Evolutionary conservation across 345 rosid species (phyloP).

Genomic region (Salix dunnii): DNA sequence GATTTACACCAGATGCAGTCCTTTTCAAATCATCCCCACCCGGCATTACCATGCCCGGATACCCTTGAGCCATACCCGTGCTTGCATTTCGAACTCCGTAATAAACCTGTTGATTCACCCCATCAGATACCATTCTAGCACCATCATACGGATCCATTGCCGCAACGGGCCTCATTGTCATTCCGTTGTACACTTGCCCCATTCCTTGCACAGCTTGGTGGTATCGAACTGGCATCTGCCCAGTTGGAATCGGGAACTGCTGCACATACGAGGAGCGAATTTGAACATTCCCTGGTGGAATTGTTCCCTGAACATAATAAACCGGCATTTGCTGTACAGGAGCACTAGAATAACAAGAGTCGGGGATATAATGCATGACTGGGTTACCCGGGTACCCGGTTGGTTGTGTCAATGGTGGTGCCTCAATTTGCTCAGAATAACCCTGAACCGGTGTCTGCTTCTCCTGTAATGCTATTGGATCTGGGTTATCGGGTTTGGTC

Average conservation of each 20-base stretch:
- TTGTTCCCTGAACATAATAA: slow-evolving; percentile 56
- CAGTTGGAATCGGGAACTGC: slow-evolving; percentile 40
- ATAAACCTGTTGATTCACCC: slow-evolving; percentile 52
- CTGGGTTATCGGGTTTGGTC: slow-evolving; percentile 59
- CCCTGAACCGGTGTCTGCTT: slow-evolving; percentile 23
- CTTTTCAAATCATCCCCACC: slow-evolving; percentile 56
- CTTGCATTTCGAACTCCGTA: slow-evolving; percentile 49
- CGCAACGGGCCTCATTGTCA: slow-evolving; percentile 39
- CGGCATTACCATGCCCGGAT: slow-evolving; percentile 53
- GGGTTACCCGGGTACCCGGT: slow-evolving; percentile 45
- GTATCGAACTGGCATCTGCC: slow-evolving; percentile 68
- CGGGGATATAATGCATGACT: slow-evolving; percentile 54
- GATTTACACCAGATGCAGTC: slow-evolving; percentile 37
- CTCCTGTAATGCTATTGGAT: slow-evolving; percentile 17
- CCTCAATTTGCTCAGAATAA: slow-evolving; percentile 27
- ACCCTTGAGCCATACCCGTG: slow-evolving; percentile 46
- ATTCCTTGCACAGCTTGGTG: slow-evolving; percentile 45
- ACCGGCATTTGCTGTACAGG: slow-evolving; percentile 51
- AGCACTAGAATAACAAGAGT: slow-evolving; percentile 49
- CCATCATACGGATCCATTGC: slow-evolving; percentile 39
- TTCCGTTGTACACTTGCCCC: slow-evolving; percentile 59
- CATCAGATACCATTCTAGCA: slow-evolving; percentile 39
- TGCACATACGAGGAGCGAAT: slow-evolving; percentile 47
- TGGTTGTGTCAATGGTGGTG: slow-evolving; percentile 34
- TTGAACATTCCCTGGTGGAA: slow-evolving; percentile 41